These are phyloP conservation scores for Aspergillus sojae DNA, from an alignment of 2,329 filamentous ascomycete genomes.

Conservation along the genomic window DNA sequence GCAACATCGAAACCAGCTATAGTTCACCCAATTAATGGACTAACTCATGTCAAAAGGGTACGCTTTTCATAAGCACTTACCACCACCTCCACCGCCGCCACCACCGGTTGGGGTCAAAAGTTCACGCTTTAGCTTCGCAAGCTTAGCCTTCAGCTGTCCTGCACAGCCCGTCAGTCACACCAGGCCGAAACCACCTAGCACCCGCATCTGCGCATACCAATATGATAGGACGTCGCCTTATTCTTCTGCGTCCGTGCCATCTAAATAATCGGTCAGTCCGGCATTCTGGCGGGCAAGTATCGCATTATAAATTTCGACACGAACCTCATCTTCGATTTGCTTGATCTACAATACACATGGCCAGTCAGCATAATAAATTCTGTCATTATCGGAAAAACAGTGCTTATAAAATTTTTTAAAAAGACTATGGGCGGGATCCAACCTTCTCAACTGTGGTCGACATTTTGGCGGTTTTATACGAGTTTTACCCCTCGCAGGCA, in stretches of 20 bases:
- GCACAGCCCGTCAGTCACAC: slow-evolving; percentile 26
- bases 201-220: slow-evolving; percentile 56
- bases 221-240: slow-evolving; percentile 89
- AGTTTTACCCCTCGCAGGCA: slow-evolving; percentile 22
- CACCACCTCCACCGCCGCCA: slow-evolving; percentile 74
- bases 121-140: slow-evolving; percentile 96
- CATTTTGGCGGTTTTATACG: slow-evolving; percentile 63
- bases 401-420: neutral
- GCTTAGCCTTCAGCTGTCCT: slow-evolving; percentile 92
- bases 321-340: slow-evolving; percentile 91
- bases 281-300: neutral
- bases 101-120: slow-evolving; percentile 79
- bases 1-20: slow-evolving; percentile 91
- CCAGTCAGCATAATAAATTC: slow-evolving; percentile 30
- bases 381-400: neutral
- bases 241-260: slow-evolving; percentile 98
- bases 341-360: slow-evolving; percentile 70
- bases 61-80: slow-evolving; percentile 29
- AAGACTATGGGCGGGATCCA: slow-evolving; percentile 32
- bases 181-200: neutral
- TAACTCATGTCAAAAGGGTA: neutral
- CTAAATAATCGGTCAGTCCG: slow-evolving; percentile 46
- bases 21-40: slow-evolving; percentile 22
- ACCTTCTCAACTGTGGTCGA: slow-evolving; percentile 97
- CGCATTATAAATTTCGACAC: slow-evolving; percentile 32